A percentile compares a stretch with the other conserved stretches of the same genome.
Evolutionary conservation across 1,284 basidiomycete genomes (phyloP).

Genomic region (Psilocybe mexicana): DNA sequence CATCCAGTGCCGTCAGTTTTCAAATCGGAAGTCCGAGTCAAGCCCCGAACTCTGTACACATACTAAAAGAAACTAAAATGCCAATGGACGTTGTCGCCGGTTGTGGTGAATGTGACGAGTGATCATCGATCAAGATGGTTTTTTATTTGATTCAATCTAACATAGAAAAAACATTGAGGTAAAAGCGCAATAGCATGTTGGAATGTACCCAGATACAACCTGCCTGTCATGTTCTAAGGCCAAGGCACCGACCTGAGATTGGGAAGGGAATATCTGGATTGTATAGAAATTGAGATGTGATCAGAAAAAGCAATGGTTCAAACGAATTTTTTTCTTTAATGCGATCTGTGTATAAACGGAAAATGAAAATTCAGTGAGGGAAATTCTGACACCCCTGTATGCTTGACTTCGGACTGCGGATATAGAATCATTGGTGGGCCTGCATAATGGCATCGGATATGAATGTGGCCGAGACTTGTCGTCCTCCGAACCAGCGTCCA

Average conservation of each 20-base stretch:
- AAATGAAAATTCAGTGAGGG: constrained; percentile 23
- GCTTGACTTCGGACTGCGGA: not conserved
- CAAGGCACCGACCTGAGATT: constrained; percentile 21
- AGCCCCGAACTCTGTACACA: constrained; percentile 19
- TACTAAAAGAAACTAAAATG: not conserved
- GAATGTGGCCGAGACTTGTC: constrained; percentile 81
- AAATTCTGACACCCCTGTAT: constrained; percentile 4
- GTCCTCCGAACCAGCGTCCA: constrained; percentile 94
- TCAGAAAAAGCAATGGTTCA: constrained; percentile 34
- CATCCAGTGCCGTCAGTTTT: constrained; percentile 13
- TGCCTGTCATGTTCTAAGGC: constrained; percentile 32
- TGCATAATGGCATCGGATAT: constrained; percentile 93
- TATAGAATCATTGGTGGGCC: constrained; percentile 53
- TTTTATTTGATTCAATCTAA: constrained; percentile 32
- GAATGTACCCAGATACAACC: constrained; percentile 37
- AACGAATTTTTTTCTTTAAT: constrained; percentile 28
- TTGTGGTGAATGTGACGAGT: not conserved
- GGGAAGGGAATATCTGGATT: constrained; percentile 33
- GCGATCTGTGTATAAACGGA: constrained; percentile 27
- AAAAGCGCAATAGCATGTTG: constrained; percentile 29
- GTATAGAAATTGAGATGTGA: constrained; percentile 35
- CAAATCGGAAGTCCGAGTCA: constrained; percentile 10
- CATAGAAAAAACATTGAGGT: constrained; percentile 32
- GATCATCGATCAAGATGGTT: constrained; percentile 11
- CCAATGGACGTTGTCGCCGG: constrained; percentile 5